phyloP scores from a whole-genome alignment of 768 basidiomycete genomes.

The Agrocybe pediades region DNA sequence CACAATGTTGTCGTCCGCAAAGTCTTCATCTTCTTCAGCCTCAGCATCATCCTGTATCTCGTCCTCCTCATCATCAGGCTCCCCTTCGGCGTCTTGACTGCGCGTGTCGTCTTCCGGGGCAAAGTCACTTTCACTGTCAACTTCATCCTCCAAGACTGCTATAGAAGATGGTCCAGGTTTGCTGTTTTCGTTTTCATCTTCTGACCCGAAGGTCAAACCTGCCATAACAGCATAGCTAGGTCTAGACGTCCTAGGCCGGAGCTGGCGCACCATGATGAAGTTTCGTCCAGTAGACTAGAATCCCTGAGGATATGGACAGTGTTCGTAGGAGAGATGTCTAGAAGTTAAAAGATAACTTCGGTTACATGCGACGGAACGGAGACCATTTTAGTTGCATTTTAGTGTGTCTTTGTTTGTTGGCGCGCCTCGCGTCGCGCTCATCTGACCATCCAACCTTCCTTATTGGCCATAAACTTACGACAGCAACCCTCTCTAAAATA shows the following conservation, averaged over 20 bases:
- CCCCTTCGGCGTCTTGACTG: slow-evolving; percentile 30
- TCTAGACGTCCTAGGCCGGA: slow-evolving; percentile 56
- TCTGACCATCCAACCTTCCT: no score
- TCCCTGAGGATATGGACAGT: no score
- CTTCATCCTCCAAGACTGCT: slow-evolving; percentile 32
- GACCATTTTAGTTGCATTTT: no score
- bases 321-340: no score
- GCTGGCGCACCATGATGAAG: slow-evolving; percentile 55
- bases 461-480: no score
- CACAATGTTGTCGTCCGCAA: slow-evolving; percentile 19
- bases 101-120: slow-evolving; percentile 40
- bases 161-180: slow-evolving; percentile 40
- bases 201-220: slow-evolving; percentile 28
- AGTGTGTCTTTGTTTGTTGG: no score
- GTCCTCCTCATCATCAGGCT: slow-evolving; percentile 26
- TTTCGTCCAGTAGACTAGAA: no score
- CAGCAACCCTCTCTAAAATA: no score
- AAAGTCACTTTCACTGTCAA: slow-evolving; percentile 59
- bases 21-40: slow-evolving; percentile 24
- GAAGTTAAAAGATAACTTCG: no score
- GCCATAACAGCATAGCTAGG: slow-evolving; percentile 49
- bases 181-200: slow-evolving; percentile 32
- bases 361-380: no score
- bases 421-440: no score
- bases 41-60: slow-evolving; percentile 24